These are phyloP conservation scores for Alternaria sp. DNA, from an alignment of 2,329 filamentous ascomycete species.

Conservation along the genomic window DNA sequence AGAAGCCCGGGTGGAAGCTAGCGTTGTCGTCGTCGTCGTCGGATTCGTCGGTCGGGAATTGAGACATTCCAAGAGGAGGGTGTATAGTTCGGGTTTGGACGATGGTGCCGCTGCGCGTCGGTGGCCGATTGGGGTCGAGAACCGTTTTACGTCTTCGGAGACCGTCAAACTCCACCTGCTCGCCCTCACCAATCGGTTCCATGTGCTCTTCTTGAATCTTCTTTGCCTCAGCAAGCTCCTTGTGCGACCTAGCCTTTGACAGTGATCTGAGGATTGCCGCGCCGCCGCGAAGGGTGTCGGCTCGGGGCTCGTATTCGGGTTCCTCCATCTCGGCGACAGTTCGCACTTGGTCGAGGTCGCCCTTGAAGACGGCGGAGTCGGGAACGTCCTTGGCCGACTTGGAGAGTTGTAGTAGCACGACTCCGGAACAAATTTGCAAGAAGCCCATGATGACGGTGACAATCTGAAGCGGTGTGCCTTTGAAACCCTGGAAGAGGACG, in stretches of 20 bases:
- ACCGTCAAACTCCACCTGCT: slow-evolving; percentile 89
- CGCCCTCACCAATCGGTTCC: slow-evolving; percentile 78
- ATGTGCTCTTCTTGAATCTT: slow-evolving; percentile 83
- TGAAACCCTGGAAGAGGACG: slow-evolving; percentile 91
- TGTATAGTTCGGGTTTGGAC: slow-evolving; percentile 62
- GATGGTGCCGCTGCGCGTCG: slow-evolving; percentile 46
- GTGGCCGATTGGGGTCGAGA: slow-evolving; percentile 50
- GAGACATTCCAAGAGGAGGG: slow-evolving; percentile 86
- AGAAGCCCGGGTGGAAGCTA: slow-evolving; percentile 58
- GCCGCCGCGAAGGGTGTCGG: slow-evolving; percentile 90
- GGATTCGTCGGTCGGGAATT: slow-evolving; percentile 71
- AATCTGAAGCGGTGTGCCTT: slow-evolving; percentile 80
- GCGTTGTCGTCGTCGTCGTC: slow-evolving; percentile 41
- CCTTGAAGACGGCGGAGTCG: slow-evolving; percentile 87
- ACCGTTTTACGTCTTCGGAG: slow-evolving; percentile 74
- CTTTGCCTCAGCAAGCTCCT: slow-evolving; percentile 79
- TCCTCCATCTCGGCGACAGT: slow-evolving; percentile 95
- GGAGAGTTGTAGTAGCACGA: slow-evolving; percentile 91
- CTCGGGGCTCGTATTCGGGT: slow-evolving; percentile 94
- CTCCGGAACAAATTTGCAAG: slow-evolving; percentile 89
- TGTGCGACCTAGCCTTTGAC: slow-evolving; percentile 75
- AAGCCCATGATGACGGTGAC: slow-evolving; percentile 92
- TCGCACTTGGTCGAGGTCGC: slow-evolving; percentile 91
- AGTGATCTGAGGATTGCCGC: slow-evolving; percentile 86
- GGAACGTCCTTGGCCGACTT: slow-evolving; percentile 98